Evolutionary conservation across 305 asterid species (phyloP).

Genomic region (Fraxinus paxiana): DNA sequence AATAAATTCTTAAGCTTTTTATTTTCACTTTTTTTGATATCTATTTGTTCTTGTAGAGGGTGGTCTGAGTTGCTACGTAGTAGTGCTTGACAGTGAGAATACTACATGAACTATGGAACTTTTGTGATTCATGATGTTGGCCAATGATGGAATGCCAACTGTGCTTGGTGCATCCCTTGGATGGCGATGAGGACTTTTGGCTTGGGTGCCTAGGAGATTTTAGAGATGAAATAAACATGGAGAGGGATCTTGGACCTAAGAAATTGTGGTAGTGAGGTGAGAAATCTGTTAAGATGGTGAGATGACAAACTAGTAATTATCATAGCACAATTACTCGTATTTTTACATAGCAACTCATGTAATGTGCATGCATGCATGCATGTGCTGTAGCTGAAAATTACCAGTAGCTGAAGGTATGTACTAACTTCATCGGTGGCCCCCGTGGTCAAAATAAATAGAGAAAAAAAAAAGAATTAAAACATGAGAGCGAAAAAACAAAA

Average conservation of each 20-base stretch:
- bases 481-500: not conserved
- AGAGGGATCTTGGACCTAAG: not conserved
- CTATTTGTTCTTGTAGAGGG: not conserved
- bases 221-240: not conserved
- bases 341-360: not conserved
- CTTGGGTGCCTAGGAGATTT: constrained; percentile 2
- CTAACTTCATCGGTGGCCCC: not conserved
- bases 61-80: not conserved
- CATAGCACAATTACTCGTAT: not conserved
- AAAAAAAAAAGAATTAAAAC: not conserved
- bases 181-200: constrained; percentile 1
- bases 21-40: not conserved
- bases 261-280: constrained; percentile 15
- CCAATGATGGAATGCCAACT: not conserved
- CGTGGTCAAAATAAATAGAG: not conserved
- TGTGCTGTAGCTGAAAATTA: not conserved
- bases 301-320: not conserved
- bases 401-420: constrained; percentile 6
- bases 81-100: constrained; percentile 7
- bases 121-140: not conserved
- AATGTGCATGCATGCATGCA: not conserved
- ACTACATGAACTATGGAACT: not conserved
- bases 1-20: not conserved
- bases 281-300: not conserved
- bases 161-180: not conserved